Evolutionary conservation across 2,329 filamentous ascomycete species (phyloP), one percentile per base, ranked within the genome.

Genomic region (Cladosporium sp.): DNA sequence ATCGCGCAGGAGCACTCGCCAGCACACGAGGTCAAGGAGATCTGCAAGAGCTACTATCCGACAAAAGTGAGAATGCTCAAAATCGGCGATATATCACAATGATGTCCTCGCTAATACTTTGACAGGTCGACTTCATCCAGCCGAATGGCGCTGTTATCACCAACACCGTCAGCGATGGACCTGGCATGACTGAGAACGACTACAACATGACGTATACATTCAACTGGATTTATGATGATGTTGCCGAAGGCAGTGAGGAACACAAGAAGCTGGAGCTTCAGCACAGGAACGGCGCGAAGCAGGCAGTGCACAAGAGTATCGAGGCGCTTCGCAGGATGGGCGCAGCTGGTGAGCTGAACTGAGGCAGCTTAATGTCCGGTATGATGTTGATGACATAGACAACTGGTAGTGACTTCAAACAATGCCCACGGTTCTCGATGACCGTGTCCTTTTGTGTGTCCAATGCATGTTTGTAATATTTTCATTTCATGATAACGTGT

Each of bases 201-300:
- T 69, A 80, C 60, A 69, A 78, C 39, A 78, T 84, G 77, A 83
- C 80, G 14, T 84, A 82, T 67, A 77, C 76, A 25, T 83, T 83
- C 70, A 78, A 82, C 66, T 79, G 78, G 71, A 69, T 71, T 21
- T 68, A 78, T 54, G 75, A 76, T 1, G 66, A 78, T 51, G 67
- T 81, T 3, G 58, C 75, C 34, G 74, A 75, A 53, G 77, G 75
- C 1, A 76, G 73, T 34, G 73, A 75, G 16, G 77, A 79, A 72
- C 67, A 73, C 54, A 69, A 70, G 72, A 68, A 71, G 64, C 30
- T 72, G 49, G 69, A 70, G 16, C 71, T 72, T 63, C 66, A 74
- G 66, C 66, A 76, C 63, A 57, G 64, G 18, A 67, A 72, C 65
- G 74, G 67, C 60, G 76, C 79, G 2, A 79, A 79, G 74, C 76